phyloP scores from a whole-genome alignment of 2,329 filamentous ascomycete species.

The Metarhizium robertsii region DNA sequence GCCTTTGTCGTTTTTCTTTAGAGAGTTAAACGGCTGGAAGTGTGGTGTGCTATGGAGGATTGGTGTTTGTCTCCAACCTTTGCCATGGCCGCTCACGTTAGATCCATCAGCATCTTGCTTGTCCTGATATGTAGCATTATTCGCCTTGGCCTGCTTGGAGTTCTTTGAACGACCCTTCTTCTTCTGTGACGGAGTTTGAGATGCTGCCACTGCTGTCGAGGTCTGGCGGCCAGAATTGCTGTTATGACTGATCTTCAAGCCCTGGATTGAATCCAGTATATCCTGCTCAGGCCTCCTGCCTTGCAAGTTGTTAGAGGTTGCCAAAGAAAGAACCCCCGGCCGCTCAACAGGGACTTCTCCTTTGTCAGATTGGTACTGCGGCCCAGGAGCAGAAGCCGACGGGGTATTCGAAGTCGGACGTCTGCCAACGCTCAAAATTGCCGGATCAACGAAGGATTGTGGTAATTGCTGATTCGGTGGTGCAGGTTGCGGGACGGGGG shows the following conservation, averaged over 20 bases:
- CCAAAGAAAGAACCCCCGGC: too few species aligned
- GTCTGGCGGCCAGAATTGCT: slow-evolving; percentile 12
- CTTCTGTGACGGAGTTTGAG: slow-evolving; percentile 17
- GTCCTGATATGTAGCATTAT: slow-evolving; percentile 18
- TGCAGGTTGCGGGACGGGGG: slow-evolving; percentile 11
- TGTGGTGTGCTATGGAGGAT: slow-evolving; percentile 51
- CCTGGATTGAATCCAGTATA: slow-evolving; percentile 17
- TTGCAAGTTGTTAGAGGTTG: slow-evolving; percentile 1
- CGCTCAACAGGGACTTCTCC: not conserved
- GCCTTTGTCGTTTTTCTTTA: slow-evolving; percentile 47
- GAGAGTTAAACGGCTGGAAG: slow-evolving; percentile 52
- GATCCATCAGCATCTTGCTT: slow-evolving; percentile 14
- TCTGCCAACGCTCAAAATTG: slow-evolving; percentile 62
- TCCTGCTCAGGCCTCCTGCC: slow-evolving; percentile 14
- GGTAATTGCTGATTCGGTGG: slow-evolving; percentile 17
- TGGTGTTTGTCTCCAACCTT: slow-evolving; percentile 51
- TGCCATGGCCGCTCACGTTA: slow-evolving; percentile 29
- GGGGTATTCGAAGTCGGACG: slow-evolving; percentile 24
- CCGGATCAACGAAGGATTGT: slow-evolving; percentile 63
- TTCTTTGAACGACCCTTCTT: slow-evolving; percentile 22
- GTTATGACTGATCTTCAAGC: slow-evolving; percentile 12
- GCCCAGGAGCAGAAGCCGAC: slow-evolving; percentile 11
- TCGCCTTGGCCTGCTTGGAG: slow-evolving; percentile 21
- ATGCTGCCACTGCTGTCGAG: slow-evolving; percentile 5
- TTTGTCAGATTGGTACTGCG: slow-evolving; percentile 5